Conservation (phyloP, 225 moss, liverwort and hornwort genomes). For the Takakia lepidozioides region DNA sequence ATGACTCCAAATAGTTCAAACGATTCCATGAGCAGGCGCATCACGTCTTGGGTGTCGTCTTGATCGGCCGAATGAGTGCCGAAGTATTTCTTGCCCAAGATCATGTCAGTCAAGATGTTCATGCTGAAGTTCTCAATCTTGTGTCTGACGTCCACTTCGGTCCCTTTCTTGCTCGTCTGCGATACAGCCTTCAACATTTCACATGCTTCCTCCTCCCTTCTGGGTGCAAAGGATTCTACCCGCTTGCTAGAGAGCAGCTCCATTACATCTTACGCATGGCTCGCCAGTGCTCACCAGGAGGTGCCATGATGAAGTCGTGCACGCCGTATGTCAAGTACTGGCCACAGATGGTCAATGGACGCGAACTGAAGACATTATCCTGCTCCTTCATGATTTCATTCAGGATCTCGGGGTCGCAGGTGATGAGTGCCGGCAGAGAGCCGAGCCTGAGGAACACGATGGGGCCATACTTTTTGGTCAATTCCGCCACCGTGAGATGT, state of each 20-base stretch:
- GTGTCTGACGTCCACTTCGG: neutral
- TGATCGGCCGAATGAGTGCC: neutral
- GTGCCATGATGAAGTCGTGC: constrained; percentile 1
- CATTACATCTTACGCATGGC: too few species aligned
- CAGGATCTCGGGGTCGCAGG: constrained; percentile 19
- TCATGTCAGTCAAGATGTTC: neutral
- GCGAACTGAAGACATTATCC: constrained; percentile 13
- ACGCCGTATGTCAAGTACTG: neutral
- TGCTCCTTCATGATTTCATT: constrained; percentile 20
- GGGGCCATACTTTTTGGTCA: constrained; percentile 27
- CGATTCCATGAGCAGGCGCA: neutral
- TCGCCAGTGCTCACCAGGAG: neutral
- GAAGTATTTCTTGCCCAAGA: constrained; percentile 6
- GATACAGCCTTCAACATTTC: neutral
- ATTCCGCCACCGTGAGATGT: neutral
- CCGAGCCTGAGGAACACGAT: constrained; percentile 32
- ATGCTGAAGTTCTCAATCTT: neutral
- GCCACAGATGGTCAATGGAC: neutral
- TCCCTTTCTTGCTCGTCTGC: neutral
- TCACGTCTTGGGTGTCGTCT: neutral
- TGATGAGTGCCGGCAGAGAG: constrained; percentile 14
- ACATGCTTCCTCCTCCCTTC: too few species aligned
- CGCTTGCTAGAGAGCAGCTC: too few species aligned
- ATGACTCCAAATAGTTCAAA: neutral
- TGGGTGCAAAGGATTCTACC: neutral